These are phyloP conservation scores for Linum trigynum DNA, from an alignment of 345 rosid species.

Conservation along the genomic window DNA sequence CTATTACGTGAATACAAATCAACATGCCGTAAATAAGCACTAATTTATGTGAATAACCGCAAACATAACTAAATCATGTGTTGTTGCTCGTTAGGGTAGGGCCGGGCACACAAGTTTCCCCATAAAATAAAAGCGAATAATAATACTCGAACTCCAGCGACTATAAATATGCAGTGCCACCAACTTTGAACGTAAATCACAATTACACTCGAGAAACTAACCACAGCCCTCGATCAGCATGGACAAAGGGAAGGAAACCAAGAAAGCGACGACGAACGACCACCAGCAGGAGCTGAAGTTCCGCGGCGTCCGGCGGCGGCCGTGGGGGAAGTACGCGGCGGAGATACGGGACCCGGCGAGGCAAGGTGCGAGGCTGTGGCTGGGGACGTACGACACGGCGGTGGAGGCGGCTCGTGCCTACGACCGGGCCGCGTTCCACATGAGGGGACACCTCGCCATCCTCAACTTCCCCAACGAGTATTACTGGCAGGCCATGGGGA, in stretches of 20 bases:
- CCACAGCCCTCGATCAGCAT: neutral
- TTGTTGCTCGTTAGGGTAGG: no score
- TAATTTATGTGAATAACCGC: no score
- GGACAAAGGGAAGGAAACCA: neutral
- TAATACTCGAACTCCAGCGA: no score
- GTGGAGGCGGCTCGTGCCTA: constrained; percentile 4
- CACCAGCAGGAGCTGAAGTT: neutral
- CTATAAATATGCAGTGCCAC: neutral
- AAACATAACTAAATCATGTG: no score
- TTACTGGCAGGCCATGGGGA: neutral
- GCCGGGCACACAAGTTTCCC: no score
- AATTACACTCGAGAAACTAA: no score
- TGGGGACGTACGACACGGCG: constrained; percentile 1
- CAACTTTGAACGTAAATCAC: neutral
- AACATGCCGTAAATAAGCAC: no score
- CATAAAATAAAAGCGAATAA: no score
- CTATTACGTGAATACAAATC: no score
- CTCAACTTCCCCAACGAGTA: constrained; percentile 5
- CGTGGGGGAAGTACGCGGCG: constrained; percentile 6
- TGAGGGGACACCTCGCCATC: constrained; percentile 1
- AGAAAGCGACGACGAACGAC: neutral
- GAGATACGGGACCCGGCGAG: constrained; percentile 6
- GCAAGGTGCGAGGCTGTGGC: constrained; percentile 4
- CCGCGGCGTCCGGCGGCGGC: neutral
- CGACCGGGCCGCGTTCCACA: neutral